Conservation (phyloP, 2,329 filamentous ascomycete species). For the Monosporascus sp. region DNA sequence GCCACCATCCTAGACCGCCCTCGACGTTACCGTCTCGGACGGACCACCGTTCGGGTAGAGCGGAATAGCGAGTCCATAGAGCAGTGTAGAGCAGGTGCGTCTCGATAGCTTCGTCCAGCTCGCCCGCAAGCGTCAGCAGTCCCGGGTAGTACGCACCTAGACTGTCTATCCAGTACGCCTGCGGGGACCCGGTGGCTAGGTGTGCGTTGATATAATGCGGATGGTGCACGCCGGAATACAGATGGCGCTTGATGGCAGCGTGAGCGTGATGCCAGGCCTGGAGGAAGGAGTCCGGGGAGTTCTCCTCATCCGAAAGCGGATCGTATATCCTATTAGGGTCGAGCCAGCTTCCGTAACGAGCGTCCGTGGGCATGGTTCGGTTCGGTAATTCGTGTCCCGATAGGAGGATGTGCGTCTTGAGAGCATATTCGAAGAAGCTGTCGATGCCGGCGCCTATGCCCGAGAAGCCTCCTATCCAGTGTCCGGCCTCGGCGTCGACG, state of each 20-base stretch:
- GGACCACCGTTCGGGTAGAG: slow-evolving; percentile 91
- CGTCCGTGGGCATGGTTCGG: slow-evolving; percentile 36
- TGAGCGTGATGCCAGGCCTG: slow-evolving; percentile 81
- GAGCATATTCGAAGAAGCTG: slow-evolving; percentile 96
- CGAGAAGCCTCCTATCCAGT: slow-evolving; percentile 85
- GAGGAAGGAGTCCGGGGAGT: slow-evolving; percentile 74
- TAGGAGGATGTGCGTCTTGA: slow-evolving; percentile 88
- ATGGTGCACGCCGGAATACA: slow-evolving; percentile 82
- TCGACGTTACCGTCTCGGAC: slow-evolving; percentile 79
- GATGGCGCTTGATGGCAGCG: slow-evolving; percentile 79
- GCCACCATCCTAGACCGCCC: slow-evolving; percentile 88
- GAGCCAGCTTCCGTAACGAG: slow-evolving; percentile 40
- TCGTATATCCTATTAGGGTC: slow-evolving; percentile 59
- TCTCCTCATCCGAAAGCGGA: slow-evolving; percentile 58
- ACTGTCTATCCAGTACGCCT: slow-evolving; percentile 94
- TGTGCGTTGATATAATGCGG: slow-evolving; percentile 93
- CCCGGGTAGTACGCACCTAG: slow-evolving; percentile 94
- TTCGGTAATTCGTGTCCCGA: slow-evolving; percentile 66
- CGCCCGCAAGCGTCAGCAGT: slow-evolving; percentile 76
- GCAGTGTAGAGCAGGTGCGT: slow-evolving; percentile 88
- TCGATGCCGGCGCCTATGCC: slow-evolving; percentile 95
- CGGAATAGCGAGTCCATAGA: slow-evolving; percentile 91
- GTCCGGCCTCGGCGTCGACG: slow-evolving; percentile 84
- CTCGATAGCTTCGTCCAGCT: slow-evolving; percentile 85
- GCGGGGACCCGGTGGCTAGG: slow-evolving; percentile 77